Percentiles rank a stretch among this genome's conserved stretches.
Conservation (phyloP, 805 yeast species). For the Starmerella apicola region DNA sequence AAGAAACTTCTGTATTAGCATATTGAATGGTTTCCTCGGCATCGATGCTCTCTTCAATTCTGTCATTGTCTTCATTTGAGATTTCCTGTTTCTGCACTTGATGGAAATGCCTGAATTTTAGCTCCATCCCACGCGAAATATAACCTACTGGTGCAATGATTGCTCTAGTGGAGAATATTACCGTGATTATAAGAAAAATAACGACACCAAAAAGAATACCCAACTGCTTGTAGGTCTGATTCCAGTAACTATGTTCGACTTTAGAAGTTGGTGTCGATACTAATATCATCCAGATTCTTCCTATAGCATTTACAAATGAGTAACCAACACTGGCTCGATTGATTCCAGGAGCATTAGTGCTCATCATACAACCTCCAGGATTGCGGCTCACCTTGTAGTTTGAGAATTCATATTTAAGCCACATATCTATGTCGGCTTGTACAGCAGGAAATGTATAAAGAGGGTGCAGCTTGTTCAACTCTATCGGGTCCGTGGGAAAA, state of each 20-base stretch:
- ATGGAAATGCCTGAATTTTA: conserved; percentile 1
- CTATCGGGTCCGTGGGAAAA: conserved; percentile 6
- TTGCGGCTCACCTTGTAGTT: not conserved
- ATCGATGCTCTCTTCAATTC: too few relatives aligned
- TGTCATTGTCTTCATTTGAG: too few relatives aligned
- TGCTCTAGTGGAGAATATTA: conserved; percentile 15
- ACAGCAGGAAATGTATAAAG: conserved; percentile 16
- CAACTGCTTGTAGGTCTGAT: conserved; percentile 11
- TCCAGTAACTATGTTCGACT: conserved; percentile 9
- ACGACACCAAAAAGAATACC: conserved; percentile 15
- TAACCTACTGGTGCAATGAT: conserved; percentile 16
- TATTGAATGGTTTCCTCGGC: too few relatives aligned
- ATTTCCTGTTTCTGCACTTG: too few relatives aligned
- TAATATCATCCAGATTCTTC: conserved; percentile 14
- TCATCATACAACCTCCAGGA: conserved; percentile 12
- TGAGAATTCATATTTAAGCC: not conserved
- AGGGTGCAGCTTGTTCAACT: conserved; percentile 2
- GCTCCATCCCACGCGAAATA: conserved; percentile 19
- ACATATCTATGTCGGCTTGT: conserved; percentile 2
- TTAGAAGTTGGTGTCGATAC: conserved; percentile 8
- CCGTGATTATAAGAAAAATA: conserved; percentile 10
- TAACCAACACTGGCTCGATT: conserved; percentile 20
- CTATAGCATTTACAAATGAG: conserved; percentile 10
- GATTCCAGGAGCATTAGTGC: conserved; percentile 9
- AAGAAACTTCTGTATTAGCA: too few relatives aligned